Evolutionary conservation across 1,284 basidiomycete genomes (phyloP).

Genomic region (Rhodotorula sp.): DNA sequence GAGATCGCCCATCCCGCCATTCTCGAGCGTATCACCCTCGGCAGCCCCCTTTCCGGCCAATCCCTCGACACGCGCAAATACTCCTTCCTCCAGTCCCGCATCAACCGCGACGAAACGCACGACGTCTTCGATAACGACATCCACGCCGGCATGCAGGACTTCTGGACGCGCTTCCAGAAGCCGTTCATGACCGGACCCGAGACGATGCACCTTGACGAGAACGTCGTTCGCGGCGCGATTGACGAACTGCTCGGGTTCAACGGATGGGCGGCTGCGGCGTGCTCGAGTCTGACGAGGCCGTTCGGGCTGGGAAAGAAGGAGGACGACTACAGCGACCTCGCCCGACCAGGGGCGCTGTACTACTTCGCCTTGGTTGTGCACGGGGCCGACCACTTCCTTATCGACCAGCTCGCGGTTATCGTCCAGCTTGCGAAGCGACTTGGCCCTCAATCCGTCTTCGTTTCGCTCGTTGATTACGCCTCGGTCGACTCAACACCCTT

Average conservation of each 20-base stretch:
- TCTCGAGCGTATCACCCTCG: constrained; percentile 76
- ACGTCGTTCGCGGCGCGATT: constrained; percentile 78
- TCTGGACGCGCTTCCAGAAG: constrained; percentile 84
- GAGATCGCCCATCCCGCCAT: constrained; percentile 52
- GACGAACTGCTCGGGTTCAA: constrained; percentile 87
- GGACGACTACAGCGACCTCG: constrained; percentile 81
- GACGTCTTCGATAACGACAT: constrained; percentile 77
- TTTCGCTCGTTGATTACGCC: constrained; percentile 92
- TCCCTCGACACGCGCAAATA: constrained; percentile 80
- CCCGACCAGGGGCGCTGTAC: constrained; percentile 76
- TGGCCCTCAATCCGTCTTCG: constrained; percentile 82
- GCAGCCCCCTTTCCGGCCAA: constrained; percentile 60
- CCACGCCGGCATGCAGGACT: constrained; percentile 72
- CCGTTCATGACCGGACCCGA: constrained; percentile 66
- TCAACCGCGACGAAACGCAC: constrained; percentile 57
- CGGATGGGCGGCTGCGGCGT: constrained; percentile 98
- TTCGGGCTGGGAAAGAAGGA: constrained; percentile 80
- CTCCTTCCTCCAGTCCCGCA: constrained; percentile 77
- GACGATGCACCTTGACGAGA: constrained; percentile 80
- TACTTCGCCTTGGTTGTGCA: constrained; percentile 90
- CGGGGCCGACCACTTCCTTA: constrained; percentile 93
- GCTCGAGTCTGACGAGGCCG: constrained; percentile 81
- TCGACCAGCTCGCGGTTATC: constrained; percentile 92
- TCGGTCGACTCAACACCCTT: constrained; percentile 90
- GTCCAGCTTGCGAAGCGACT: constrained; percentile 86